Evolutionary conservation across 306 rosid genomes (phyloP).

Genomic region (Clitoria ternatea): DNA sequence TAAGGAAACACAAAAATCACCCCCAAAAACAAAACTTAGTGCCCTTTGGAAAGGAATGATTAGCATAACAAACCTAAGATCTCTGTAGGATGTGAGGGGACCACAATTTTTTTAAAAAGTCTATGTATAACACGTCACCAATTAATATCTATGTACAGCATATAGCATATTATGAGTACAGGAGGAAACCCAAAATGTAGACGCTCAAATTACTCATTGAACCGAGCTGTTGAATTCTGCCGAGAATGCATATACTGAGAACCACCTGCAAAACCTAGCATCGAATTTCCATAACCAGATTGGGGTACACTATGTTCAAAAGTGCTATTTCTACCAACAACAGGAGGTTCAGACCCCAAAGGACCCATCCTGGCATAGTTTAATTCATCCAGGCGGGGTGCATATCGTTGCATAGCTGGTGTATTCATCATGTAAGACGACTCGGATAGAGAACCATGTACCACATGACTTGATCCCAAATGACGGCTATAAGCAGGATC

Average conservation of each 20-base stretch:
- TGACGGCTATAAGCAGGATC: conserved; percentile 29
- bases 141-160: conserved; percentile 5
- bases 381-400: conserved; percentile 56
- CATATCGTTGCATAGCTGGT: conserved; percentile 60
- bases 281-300: conserved; percentile 31
- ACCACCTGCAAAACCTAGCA: conserved; percentile 39
- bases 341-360: conserved; percentile 31
- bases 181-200: neutral
- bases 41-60: neutral
- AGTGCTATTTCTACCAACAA: conserved; percentile 3
- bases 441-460: conserved; percentile 16
- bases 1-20: neutral
- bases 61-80: neutral
- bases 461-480: conserved; percentile 25
- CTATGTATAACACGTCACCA: neutral
- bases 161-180: too few relatives aligned
- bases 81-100: neutral
- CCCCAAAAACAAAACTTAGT: neutral
- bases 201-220: conserved; percentile 30
- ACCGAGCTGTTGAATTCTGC: conserved; percentile 54
- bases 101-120: neutral
- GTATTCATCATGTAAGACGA: conserved; percentile 33
- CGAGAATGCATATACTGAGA: conserved; percentile 33
- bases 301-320: conserved; percentile 31
- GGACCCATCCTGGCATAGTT: conserved; percentile 38